Conservation (phyloP, 768 basidiomycete species). For the Obba rivulosa region DNA sequence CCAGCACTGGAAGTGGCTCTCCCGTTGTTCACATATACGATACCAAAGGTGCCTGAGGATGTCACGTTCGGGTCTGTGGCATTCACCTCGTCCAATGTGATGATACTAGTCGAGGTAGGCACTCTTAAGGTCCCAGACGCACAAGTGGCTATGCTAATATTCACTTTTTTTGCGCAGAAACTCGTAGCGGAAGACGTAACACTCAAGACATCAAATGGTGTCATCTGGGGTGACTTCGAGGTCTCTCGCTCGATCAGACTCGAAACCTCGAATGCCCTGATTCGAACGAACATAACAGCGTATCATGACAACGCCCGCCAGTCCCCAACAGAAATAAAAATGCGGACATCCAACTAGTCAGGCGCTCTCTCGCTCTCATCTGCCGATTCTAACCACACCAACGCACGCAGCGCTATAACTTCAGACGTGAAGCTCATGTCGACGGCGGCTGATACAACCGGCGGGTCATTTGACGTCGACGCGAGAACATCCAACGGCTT, state of each 20-base stretch:
- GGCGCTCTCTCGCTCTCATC: not conserved
- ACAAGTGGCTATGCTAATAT: too few relatives aligned
- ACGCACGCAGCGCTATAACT: conserved; percentile 27
- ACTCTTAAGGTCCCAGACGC: not conserved
- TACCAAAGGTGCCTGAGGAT: not conserved
- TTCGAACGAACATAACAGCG: conserved; percentile 17
- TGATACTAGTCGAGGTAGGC: conserved; percentile 1
- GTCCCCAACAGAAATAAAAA: conserved; percentile 12
- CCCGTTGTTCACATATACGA: conserved; percentile 1
- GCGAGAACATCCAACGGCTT: conserved; percentile 25
- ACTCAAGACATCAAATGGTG: conserved; percentile 27
- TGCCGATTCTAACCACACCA: not conserved
- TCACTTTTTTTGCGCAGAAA: too few relatives aligned
- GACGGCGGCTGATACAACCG: conserved; percentile 11
- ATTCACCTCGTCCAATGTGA: not conserved
- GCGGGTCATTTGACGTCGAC: conserved; percentile 29
- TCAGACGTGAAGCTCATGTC: conserved; percentile 29
- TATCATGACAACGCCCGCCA: not conserved
- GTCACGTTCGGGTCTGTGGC: conserved; percentile 5
- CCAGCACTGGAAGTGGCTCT: conserved; percentile 8
- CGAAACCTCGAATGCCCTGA: conserved; percentile 29
- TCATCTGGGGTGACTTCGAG: conserved; percentile 33
- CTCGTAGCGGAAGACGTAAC: conserved; percentile 19
- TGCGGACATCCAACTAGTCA: not conserved
- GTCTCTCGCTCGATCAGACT: conserved; percentile 22